Evolutionary conservation across 2,329 filamentous ascomycete species (phyloP).

Genomic region (Penicillium sp.): DNA sequence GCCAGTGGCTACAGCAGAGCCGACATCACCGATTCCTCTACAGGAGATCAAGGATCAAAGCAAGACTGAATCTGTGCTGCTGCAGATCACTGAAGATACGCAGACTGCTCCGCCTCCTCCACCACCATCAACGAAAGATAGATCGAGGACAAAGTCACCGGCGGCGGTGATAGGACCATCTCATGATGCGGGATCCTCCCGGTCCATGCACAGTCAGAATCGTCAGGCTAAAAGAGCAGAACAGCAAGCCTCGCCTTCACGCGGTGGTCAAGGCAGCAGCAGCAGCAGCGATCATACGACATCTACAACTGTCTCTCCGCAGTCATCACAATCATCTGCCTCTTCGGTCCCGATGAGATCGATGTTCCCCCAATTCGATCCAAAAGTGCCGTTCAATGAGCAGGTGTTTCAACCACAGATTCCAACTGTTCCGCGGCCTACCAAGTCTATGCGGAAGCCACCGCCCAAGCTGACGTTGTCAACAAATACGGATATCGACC

Average conservation of each 20-base stretch:
- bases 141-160: slow-evolving; percentile 18
- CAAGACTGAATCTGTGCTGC: slow-evolving; percentile 37
- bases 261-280: slow-evolving; percentile 14
- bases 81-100: slow-evolving; percentile 40
- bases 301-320: slow-evolving; percentile 14
- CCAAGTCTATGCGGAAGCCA: slow-evolving; percentile 21
- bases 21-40: slow-evolving; percentile 28
- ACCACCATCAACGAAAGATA: slow-evolving; percentile 17
- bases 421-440: slow-evolving; percentile 12
- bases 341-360: slow-evolving; percentile 43
- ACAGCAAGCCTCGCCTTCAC: slow-evolving; percentile 12
- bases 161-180: slow-evolving; percentile 10
- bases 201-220: slow-evolving; percentile 16
- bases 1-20: slow-evolving; percentile 20
- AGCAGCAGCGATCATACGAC: slow-evolving; percentile 16
- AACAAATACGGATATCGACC: slow-evolving; percentile 35
- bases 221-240: slow-evolving; percentile 14
- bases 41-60: slow-evolving; percentile 28
- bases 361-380: slow-evolving; percentile 47
- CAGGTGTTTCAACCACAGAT: slow-evolving; percentile 38
- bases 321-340: slow-evolving; percentile 19
- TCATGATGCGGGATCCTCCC: slow-evolving; percentile 14
- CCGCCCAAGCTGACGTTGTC: slow-evolving; percentile 31
- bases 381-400: slow-evolving; percentile 34
- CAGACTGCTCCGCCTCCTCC: slow-evolving; percentile 29